phyloP scores from a whole-genome alignment of 345 rosid species.

The Arabidopsis arenosa region DNA sequence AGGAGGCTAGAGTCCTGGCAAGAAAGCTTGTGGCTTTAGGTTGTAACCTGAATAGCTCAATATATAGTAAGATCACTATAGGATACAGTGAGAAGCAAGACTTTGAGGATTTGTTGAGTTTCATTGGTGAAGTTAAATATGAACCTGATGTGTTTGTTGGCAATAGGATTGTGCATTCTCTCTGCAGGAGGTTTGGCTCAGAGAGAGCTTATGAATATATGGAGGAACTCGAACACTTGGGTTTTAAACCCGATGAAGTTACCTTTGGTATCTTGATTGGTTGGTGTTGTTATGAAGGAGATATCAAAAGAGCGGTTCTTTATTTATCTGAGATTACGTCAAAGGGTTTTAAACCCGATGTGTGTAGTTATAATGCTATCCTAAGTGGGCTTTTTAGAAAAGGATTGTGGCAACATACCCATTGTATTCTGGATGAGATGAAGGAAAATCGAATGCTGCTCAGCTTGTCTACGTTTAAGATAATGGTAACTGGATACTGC shows the following conservation, averaged over 20 bases:
- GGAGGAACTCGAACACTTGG: slow-evolving; percentile 62
- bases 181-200: slow-evolving; percentile 58
- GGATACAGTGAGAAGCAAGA: slow-evolving; percentile 77
- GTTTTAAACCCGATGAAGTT: slow-evolving; percentile 60
- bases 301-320: slow-evolving; percentile 54
- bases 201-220: slow-evolving; percentile 60
- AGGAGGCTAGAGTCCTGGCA: slow-evolving; percentile 64
- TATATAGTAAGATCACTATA: slow-evolving; percentile 56
- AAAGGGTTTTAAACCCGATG: slow-evolving; percentile 61
- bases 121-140: slow-evolving; percentile 53
- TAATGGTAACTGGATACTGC: slow-evolving; percentile 75
- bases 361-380: slow-evolving; percentile 52
- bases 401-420: slow-evolving; percentile 63
- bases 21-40: slow-evolving; percentile 60
- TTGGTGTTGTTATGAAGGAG: slow-evolving; percentile 68
- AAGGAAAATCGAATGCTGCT: slow-evolving; percentile 50
- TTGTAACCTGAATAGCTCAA: slow-evolving; percentile 48
- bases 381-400: slow-evolving; percentile 60
- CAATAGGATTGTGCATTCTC: slow-evolving; percentile 61
- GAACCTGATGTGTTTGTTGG: slow-evolving; percentile 56
- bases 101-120: slow-evolving; percentile 70
- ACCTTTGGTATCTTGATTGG: slow-evolving; percentile 77
- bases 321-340: slow-evolving; percentile 60
- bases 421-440: slow-evolving; percentile 64
- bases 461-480: slow-evolving; percentile 53